Base-by-base conservation (phyloP, 768 basidiomycete genomes). In the Amanita jacksonii region DNA sequence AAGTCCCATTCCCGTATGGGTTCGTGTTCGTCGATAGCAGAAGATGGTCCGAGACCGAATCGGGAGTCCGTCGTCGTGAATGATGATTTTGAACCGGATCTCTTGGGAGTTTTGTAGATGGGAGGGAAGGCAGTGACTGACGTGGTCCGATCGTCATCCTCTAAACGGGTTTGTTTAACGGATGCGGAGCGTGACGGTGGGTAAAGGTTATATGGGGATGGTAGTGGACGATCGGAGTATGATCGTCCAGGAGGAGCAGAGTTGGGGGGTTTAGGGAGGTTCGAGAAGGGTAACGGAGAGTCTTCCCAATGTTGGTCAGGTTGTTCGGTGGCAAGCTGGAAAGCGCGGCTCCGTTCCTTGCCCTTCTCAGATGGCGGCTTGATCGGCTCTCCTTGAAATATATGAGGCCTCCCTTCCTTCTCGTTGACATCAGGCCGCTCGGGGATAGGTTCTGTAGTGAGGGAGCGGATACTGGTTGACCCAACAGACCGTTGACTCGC, bases 401-500 rank as follows among this genome's bases (percentile, higher is more conserved):
- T 36, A 3, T 24, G 22, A 1, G 23, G 4, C 8, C 20, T 12
- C 8, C 12, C n/a, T 32, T n/a, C 27, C n/a, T 20, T 19, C 27
- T 20, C 20, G 10, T 22, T 10, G 6, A 10, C 19, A 13, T 40
- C 46, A 18, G 46, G 46, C 6, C 38, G 32, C 22, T 40, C 46
- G 25, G 15, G 46, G 16, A 40, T 40, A 33, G 46, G 39, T 16
- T 47, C 40, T 1, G 40, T 35, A 18, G 46, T 34, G 5, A 47
- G 22, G 20, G 46, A 41, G 34, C 46, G 46, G 18, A 47, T 47
- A 39, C 31, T 40, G 4, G 28, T 47, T 1, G 46, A 40, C 4
- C 38, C 38, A 13, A 41, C n/a, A 23, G 46, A 47, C 10, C 46
- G 46, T 27, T 40, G 38, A 32, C 38, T 40, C 25, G 46, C 40